Conservation (phyloP, 768 basidiomycete species). For the Amanita pallidorosea region DNA sequence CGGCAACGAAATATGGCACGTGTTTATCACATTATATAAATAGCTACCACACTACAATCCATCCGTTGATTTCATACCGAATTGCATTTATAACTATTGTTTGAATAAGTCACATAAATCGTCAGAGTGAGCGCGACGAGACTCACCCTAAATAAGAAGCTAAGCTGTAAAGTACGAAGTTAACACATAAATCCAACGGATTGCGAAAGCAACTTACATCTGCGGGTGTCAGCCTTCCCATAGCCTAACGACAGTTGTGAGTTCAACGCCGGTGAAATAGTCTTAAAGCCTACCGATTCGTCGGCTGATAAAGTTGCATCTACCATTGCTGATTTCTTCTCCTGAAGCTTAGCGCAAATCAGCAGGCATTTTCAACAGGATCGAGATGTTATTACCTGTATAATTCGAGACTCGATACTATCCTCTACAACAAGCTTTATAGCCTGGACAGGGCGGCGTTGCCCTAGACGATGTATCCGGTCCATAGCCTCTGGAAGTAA, state of each 20-base stretch:
- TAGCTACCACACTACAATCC: too few species aligned
- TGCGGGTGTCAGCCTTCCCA: constrained; percentile 88
- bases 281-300: constrained; percentile 46
- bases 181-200: background rate
- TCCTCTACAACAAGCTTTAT: constrained; percentile 94
- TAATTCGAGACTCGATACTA: constrained; percentile 90
- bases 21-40: too few species aligned
- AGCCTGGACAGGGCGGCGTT: constrained; percentile 85
- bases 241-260: constrained; percentile 41
- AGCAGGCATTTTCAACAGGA: background rate
- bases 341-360: constrained; percentile 52
- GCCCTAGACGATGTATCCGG: constrained; percentile 93
- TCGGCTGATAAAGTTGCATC: constrained; percentile 78
- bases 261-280: background rate
- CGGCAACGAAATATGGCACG: background rate
- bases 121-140: background rate
- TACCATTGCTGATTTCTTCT: constrained; percentile 95
- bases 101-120: background rate
- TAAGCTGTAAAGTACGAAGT: constrained; percentile 25
- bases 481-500: constrained; percentile 79
- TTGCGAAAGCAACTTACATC: constrained; percentile 34
- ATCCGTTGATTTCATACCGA: background rate
- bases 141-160: constrained; percentile 49
- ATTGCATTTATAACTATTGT: background rate
- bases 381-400: constrained; percentile 43